These are phyloP conservation scores for Onygena corvina DNA, from an alignment of 2,329 filamentous ascomycete genomes.

Conservation along the genomic window DNA sequence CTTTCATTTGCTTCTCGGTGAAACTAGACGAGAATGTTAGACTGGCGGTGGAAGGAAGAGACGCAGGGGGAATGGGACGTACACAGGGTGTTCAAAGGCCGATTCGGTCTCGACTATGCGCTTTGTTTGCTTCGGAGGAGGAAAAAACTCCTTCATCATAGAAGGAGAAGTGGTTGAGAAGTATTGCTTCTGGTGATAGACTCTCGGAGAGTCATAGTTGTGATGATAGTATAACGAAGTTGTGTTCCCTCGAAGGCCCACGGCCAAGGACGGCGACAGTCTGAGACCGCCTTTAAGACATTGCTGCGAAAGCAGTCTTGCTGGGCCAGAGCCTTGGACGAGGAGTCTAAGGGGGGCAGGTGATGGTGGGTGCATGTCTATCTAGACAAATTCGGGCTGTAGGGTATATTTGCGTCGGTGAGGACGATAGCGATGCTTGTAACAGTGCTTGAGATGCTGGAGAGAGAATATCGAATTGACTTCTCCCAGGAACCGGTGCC, in stretches of 20 bases:
- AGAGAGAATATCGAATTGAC: not conserved
- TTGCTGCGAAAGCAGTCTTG: slow-evolving; percentile 13
- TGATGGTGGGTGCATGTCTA: slow-evolving; percentile 8
- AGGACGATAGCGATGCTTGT: not conserved
- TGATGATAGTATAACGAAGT: not conserved
- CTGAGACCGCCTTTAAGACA: slow-evolving; percentile 8
- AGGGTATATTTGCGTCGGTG: not conserved
- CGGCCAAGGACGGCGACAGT: not conserved
- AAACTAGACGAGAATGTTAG: slow-evolving; percentile 37
- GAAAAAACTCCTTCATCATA: slow-evolving; percentile 45
- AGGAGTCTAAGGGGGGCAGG: slow-evolving; percentile 9
- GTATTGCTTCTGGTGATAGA: slow-evolving; percentile 16
- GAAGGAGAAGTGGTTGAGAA: slow-evolving; percentile 30
- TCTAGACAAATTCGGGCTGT: not conserved
- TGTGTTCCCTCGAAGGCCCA: slow-evolving; percentile 10
- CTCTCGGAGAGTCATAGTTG: not conserved
- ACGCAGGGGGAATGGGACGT: slow-evolving; percentile 15
- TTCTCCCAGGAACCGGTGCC: slow-evolving; percentile 3
- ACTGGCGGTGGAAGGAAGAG: slow-evolving; percentile 15
- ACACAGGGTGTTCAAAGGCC: slow-evolving; percentile 56
- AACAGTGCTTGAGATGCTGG: not conserved
- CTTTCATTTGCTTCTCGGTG: slow-evolving; percentile 65
- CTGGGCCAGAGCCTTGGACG: slow-evolving; percentile 10
- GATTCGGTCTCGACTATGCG: slow-evolving; percentile 52
- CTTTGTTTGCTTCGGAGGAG: slow-evolving; percentile 45